A percentile compares a stretch with the other conserved stretches of the same genome.
Conservation (phyloP, 192 early-diverging fungal species). For the Backusella tuberculispora region DNA sequence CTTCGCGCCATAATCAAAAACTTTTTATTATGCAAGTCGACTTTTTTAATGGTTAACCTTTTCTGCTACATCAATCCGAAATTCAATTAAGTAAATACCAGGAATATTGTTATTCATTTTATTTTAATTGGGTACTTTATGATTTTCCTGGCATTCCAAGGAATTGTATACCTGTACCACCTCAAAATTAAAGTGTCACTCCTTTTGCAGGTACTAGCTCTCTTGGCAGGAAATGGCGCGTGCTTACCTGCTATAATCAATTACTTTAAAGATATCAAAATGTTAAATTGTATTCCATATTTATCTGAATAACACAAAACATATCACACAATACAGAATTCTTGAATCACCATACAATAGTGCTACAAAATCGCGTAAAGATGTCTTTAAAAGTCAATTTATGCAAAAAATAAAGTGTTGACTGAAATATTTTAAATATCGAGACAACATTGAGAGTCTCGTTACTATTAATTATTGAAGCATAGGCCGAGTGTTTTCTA, state of each 20-base stretch:
- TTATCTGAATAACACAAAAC: not conserved
- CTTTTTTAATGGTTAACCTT: not conserved
- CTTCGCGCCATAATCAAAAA: not conserved
- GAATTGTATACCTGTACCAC: not conserved
- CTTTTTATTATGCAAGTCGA: not conserved
- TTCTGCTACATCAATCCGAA: slow-evolving; percentile 3
- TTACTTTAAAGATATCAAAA: not conserved
- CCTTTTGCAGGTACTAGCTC: not conserved
- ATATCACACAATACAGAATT: not conserved
- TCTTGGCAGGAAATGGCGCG: not conserved
- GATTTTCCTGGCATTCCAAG: slow-evolving; percentile 7
- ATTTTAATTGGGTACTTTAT: not conserved
- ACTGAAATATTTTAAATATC: no score
- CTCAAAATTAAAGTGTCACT: not conserved
- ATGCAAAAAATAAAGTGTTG: no score
- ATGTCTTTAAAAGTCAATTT: no score
- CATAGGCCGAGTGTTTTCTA: no score
- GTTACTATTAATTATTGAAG: no score
- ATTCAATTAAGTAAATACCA: not conserved
- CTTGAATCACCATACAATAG: no score
- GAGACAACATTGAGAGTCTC: no score
- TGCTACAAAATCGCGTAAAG: no score
- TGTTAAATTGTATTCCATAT: no score
- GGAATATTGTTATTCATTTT: not conserved
- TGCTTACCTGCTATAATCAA: not conserved